Conservation (phyloP, 2,329 filamentous ascomycete species). For the Drechmeria coniospora region DNA sequence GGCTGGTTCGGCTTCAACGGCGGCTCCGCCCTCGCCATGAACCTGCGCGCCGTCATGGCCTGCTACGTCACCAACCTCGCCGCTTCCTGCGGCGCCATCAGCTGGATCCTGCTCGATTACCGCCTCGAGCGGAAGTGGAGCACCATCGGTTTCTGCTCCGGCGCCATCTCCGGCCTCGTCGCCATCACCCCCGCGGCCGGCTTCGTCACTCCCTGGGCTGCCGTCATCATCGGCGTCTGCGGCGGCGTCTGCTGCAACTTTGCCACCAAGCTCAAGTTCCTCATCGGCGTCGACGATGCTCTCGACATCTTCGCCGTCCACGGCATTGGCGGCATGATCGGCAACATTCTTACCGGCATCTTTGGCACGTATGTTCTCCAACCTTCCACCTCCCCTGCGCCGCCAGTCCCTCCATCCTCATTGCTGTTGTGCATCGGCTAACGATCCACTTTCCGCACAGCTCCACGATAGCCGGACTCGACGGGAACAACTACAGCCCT, state of each 20-base stretch:
- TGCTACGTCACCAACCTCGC: slow-evolving; percentile 78
- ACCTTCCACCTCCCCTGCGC: background rate
- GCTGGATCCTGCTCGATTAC: slow-evolving; percentile 78
- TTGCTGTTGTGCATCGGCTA: too few relatives aligned
- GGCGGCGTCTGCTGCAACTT: slow-evolving; percentile 64
- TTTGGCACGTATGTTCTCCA: slow-evolving; percentile 47
- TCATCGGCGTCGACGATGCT: slow-evolving; percentile 66
- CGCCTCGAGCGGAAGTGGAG: slow-evolving; percentile 88
- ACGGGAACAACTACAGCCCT: slow-evolving; percentile 42
- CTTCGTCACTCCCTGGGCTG: slow-evolving; percentile 54
- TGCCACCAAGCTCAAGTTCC: slow-evolving; percentile 66
- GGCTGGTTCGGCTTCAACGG: slow-evolving; percentile 97
- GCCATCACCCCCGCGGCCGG: slow-evolving; percentile 76
- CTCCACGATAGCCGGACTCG: slow-evolving; percentile 57
- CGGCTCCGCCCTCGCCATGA: slow-evolving; percentile 65
- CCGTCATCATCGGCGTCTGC: slow-evolving; percentile 41
- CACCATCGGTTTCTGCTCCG: slow-evolving; percentile 85
- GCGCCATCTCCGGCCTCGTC: slow-evolving; percentile 73
- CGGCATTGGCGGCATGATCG: slow-evolving; percentile 67
- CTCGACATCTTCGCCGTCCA: slow-evolving; percentile 89
- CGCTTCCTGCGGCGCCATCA: slow-evolving; percentile 65
- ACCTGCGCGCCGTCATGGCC: slow-evolving; percentile 79
- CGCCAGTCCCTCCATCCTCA: background rate
- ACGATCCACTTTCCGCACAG: slow-evolving; percentile 14
- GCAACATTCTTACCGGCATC: slow-evolving; percentile 63